Evolutionary conservation across 106 monocot species (phyloP), one percentile per base, ranked within the genome.

Genomic region (Dendrobium officinale): DNA sequence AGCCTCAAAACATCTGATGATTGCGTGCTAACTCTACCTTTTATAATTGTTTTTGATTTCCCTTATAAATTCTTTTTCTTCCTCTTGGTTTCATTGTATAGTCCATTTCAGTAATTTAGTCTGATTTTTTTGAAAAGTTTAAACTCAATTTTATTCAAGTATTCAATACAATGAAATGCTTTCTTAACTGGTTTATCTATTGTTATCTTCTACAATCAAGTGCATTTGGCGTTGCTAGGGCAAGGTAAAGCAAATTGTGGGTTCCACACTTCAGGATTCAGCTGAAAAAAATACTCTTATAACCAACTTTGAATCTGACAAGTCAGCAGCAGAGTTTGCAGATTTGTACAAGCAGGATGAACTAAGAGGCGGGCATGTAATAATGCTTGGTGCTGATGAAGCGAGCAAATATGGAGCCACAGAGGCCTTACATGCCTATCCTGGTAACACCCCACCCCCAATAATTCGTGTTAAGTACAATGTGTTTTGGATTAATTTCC

Each of bases 241-340:
- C 4, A 98, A 94, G 89, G 97, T 98, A 75, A 94, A 98, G 73
- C 94, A 98, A 87, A 98, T 98, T 76, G 94, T 98, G 24, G 97
- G 97, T 10, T 92, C 97, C 20, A 98, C 90, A 29, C 92, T 98
- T 48, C 59, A 82, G 72, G 96, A 94, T 79, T 77, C 85, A 15
- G 79, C 43, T 17, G 93, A 88, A 41, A 82, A 79, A 5, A 81
- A 33, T 40, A 72, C 79, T 80, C 89, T 94, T 42, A 78, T 94
- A 72, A 98, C 92, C 56, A 98, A 94, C 66, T 94, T 98, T 81
- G 97, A 92, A 77, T 98, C 97, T 2, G 94, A 94, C 70, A 94
- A 92, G 59, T 85, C 92, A 9, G 81, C 92, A 4, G 86, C 82
- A 3, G 90, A 85, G 78, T 98, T 85, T 82, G 94, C 94, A 41